Conservation (phyloP, 495 filamentous ascomycete species). For the Aspergillus leporis region DNA sequence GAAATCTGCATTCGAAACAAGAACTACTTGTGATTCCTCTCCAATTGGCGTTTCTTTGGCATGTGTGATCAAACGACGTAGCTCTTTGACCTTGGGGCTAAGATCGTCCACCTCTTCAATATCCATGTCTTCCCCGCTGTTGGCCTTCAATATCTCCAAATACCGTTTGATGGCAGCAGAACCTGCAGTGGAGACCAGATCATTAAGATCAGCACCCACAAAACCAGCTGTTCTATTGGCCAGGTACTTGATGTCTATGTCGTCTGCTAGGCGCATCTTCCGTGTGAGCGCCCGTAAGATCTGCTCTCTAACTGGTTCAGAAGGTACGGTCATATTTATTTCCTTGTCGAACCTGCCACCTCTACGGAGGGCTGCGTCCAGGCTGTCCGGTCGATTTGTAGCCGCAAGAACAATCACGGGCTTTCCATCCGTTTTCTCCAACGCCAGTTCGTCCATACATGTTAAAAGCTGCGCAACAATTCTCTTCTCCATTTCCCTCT, state of each 20-base stretch:
- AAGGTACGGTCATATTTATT: slow-evolving; percentile 94
- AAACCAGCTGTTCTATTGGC: slow-evolving; percentile 92
- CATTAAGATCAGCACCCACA: slow-evolving; percentile 90
- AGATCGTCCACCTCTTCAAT: slow-evolving; percentile 44
- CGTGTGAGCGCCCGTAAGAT: slow-evolving; percentile 79
- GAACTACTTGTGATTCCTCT: slow-evolving; percentile 43
- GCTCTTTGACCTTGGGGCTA: slow-evolving; percentile 45
- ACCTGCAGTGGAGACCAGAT: slow-evolving; percentile 74
- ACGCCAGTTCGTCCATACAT: slow-evolving; percentile 81
- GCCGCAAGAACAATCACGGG: slow-evolving; percentile 92
- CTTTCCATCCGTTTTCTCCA: slow-evolving; percentile 80
- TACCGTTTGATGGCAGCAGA: slow-evolving; percentile 64
- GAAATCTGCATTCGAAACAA: slow-evolving; percentile 66
- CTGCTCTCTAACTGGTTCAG: slow-evolving; percentile 76
- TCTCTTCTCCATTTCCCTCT: slow-evolving; percentile 93
- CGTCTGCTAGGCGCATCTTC: slow-evolving; percentile 64
- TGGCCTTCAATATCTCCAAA: slow-evolving; percentile 51
- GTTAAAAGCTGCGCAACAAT: slow-evolving; percentile 93
- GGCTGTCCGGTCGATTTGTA: slow-evolving; percentile 86
- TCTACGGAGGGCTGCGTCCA: slow-evolving; percentile 84
- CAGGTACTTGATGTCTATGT: slow-evolving; percentile 75
- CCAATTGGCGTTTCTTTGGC: slow-evolving; percentile 51
- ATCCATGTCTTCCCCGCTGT: slow-evolving; percentile 55
- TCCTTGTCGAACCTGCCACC: slow-evolving; percentile 89
- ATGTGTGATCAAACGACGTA: slow-evolving; percentile 55